Evolutionary conservation across 306 rosid species (phyloP).

Genomic region (Cicer bijugum): DNA sequence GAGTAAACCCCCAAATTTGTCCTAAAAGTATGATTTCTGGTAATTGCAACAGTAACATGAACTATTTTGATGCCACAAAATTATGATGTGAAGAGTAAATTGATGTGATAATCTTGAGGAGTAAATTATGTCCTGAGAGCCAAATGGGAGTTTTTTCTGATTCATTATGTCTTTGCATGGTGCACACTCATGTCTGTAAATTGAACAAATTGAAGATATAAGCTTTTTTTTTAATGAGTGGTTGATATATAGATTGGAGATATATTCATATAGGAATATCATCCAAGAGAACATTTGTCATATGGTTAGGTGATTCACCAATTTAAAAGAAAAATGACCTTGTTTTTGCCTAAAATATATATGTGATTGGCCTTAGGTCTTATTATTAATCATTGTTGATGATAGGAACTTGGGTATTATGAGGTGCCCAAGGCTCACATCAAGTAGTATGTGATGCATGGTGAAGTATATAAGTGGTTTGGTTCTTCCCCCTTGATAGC

Average conservation of each 20-base stretch:
- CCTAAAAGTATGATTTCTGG: neutral
- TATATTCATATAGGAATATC: constrained; percentile 23
- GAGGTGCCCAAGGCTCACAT: neutral
- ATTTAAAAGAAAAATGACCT: constrained; percentile 32
- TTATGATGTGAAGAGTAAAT: constrained; percentile 10
- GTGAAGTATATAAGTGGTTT: neutral
- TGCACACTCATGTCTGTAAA: constrained; percentile 21
- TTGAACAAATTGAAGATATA: constrained; percentile 27
- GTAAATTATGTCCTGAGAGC: constrained; percentile 25
- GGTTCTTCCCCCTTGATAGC: neutral
- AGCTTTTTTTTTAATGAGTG: constrained; percentile 21
- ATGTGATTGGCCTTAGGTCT: constrained; percentile 19
- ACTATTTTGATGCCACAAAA: constrained; percentile 21
- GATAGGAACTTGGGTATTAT: neutral
- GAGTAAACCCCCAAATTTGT: constrained; percentile 16
- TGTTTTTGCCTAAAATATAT: constrained; percentile 34
- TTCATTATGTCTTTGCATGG: neutral
- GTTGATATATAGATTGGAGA: constrained; percentile 16
- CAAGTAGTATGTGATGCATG: neutral
- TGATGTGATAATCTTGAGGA: constrained; percentile 12
- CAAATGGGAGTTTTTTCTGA: constrained; percentile 12
- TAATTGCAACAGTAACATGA: neutral
- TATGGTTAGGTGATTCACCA: constrained; percentile 38
- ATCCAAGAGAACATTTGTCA: constrained; percentile 36
- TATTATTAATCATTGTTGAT: constrained; percentile 26